A percentile compares a stretch with the other conserved stretches of the same genome.
phyloP scores from a whole-genome alignment of 495 filamentous ascomycete genomes.

The Xylaria bambusicola region DNA sequence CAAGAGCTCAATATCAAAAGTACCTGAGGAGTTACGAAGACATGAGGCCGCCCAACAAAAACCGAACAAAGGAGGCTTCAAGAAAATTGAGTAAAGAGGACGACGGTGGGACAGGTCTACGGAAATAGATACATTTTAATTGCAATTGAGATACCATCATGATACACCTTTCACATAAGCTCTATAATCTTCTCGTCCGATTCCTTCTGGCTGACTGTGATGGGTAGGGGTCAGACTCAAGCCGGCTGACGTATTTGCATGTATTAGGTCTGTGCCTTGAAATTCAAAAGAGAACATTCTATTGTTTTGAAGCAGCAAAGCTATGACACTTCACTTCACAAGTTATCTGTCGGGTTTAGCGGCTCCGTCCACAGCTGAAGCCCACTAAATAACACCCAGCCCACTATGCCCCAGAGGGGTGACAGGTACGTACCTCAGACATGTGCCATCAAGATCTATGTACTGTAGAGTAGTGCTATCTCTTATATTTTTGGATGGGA shows the following conservation, averaged over 20 bases:
- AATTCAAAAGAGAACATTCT: no score
- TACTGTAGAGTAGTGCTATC: no score
- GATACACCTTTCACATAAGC: background rate
- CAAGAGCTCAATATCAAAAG: slow-evolving; percentile 85
- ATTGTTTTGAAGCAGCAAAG: no score
- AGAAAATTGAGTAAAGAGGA: slow-evolving; percentile 27
- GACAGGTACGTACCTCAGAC: no score
- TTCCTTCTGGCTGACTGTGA: no score
- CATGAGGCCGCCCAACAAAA: slow-evolving; percentile 94
- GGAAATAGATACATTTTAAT: background rate
- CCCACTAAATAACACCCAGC: background rate
- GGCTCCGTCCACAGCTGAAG: slow-evolving; percentile 5
- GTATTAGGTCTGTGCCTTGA: no score
- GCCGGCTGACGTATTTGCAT: no score
- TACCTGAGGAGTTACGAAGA: slow-evolving; percentile 90
- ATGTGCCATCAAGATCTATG: background rate
- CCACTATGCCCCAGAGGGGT: no score
- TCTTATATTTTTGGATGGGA: background rate
- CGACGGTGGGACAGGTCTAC: background rate
- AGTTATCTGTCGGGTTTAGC: no score
- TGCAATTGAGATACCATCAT: slow-evolving; percentile 8
- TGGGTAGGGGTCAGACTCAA: no score
- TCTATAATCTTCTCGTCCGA: background rate
- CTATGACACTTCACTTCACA: no score
- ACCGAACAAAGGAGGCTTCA: slow-evolving; percentile 39